These are phyloP conservation scores for Candida tibetensis DNA, from an alignment of 805 yeast species.

Conservation along the genomic window DNA sequence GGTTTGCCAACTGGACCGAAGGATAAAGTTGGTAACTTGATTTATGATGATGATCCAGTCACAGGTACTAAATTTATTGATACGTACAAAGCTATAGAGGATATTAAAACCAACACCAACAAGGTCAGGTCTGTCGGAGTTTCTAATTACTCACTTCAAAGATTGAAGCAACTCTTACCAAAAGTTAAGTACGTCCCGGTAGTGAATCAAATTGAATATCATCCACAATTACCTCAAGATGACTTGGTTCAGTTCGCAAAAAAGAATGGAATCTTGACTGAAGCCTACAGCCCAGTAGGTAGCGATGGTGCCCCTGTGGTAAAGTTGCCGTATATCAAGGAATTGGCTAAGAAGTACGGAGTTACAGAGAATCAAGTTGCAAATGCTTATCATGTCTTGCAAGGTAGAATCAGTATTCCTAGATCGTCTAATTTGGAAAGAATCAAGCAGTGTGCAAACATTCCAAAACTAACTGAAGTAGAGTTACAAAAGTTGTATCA, in stretches of 20 bases:
- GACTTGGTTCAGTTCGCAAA: slow-evolving; percentile 40
- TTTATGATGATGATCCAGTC: slow-evolving; percentile 35
- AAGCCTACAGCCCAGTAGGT: slow-evolving; percentile 66
- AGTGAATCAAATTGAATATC: slow-evolving; percentile 48
- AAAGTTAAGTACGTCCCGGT: slow-evolving; percentile 45
- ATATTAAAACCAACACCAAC: slow-evolving; percentile 20
- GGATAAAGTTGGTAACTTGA: slow-evolving; percentile 33
- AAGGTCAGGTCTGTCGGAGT: slow-evolving; percentile 56
- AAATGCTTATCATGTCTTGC: slow-evolving; percentile 57
- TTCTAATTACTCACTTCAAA: slow-evolving; percentile 44
- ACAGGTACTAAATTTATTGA: slow-evolving; percentile 30
- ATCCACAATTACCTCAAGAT: slow-evolving; percentile 34
- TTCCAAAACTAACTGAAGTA: slow-evolving; percentile 34
- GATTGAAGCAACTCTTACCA: slow-evolving; percentile 31
- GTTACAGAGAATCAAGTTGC: slow-evolving; percentile 55
- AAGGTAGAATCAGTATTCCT: slow-evolving; percentile 63
- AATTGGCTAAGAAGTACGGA: slow-evolving; percentile 56
- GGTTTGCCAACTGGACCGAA: slow-evolving; percentile 37
- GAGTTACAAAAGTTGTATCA: slow-evolving; percentile 34
- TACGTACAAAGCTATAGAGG: slow-evolving; percentile 29
- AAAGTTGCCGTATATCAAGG: slow-evolving; percentile 46
- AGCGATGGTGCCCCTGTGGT: slow-evolving; percentile 62
- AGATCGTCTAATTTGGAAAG: slow-evolving; percentile 70
- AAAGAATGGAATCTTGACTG: slow-evolving; percentile 38
- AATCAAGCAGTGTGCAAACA: slow-evolving; percentile 39